Evolutionary conservation across 164 flowering plant species (phyloP).

Genomic region (Stephania japonica): DNA sequence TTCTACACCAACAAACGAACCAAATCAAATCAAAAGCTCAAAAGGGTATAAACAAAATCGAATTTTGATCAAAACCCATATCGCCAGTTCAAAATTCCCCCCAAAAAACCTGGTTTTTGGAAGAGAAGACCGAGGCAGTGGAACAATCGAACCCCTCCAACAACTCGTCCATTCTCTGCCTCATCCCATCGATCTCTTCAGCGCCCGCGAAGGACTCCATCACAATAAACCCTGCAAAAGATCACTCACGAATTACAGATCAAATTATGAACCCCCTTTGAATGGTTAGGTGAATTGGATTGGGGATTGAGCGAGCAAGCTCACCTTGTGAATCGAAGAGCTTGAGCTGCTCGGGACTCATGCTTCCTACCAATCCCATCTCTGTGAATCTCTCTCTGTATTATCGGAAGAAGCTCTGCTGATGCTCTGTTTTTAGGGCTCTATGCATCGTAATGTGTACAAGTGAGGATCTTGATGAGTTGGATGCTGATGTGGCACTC

Average conservation of each 20-base stretch:
- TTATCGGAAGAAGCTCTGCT: no score
- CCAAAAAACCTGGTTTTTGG: conserved; percentile 64
- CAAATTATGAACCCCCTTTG: not conserved
- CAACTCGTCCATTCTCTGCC: conserved; percentile 58
- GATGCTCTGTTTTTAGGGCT: no score
- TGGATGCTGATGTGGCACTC: no score
- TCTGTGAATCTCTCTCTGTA: not conserved
- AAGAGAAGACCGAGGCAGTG: conserved; percentile 69
- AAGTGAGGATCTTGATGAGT: no score
- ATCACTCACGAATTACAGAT: not conserved
- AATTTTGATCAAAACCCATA: not conserved
- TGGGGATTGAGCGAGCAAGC: not conserved
- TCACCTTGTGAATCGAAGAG: conserved; percentile 40
- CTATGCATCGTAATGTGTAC: no score
- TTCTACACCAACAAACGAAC: conserved; percentile 33
- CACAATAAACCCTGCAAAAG: conserved; percentile 55
- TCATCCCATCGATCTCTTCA: conserved; percentile 60
- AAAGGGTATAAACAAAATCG: not conserved
- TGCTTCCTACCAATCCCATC: conserved; percentile 48
- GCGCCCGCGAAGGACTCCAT: conserved; percentile 65
- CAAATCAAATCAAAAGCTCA: not conserved
- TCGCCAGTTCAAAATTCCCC: not conserved
- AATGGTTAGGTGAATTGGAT: not conserved
- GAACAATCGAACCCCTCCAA: conserved; percentile 61
- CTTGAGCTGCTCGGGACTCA: conserved; percentile 49